Evolutionary conservation across 1,139 yeast genomes (phyloP), one percentile per base, ranked within the genome.

Genomic region (Geotrichum cucujoidarum): DNA sequence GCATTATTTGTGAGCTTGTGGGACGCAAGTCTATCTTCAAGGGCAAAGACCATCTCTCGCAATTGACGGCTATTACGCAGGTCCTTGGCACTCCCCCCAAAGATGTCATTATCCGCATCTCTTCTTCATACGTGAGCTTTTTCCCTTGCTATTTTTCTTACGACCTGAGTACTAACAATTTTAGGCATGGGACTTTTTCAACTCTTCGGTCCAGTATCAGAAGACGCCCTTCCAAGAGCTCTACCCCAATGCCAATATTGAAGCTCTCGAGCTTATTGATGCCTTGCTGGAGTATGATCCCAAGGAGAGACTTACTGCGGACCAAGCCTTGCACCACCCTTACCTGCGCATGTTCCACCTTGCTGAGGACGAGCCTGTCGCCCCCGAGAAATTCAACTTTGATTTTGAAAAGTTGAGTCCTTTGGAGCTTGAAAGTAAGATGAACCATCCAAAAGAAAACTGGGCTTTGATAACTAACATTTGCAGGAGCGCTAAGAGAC

Each of bases 21-120:
- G 92, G 95, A 3, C 81, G 95, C 0, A 78, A 78, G 56, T 95
- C 97, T 1, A 70, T 89, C 18, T 89, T 89, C 64, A 78, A 86
- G 55, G 97, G 97, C 10, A 77, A 78, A 58, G 92, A 85, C 67
- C 83, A 86, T 57, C 86, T 82, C 20, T 95, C 86, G 62, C 97
- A 89, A 63, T 69, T 89, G 62, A 81, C 82, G 59, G 86, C 82
- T 62, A 88, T 89, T 42, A 69, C 87, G 48, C 75, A 81, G 57
- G 78, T 86, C 14, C 71, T 88, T 52, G 97, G 97, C 1, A 81
- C 90, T 4, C 96, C 96, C 1, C 79, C 83, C 41, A 86, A 81
- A 59, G 75, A 79, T 38, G 82, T 89, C 1, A 66, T 84, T 50
- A 76, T 78, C 11, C 77, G 83, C 60, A 83, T 85, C 42, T 87